Evolutionary conservation across 1,284 basidiomycete species (phyloP), one percentile per base, ranked within the genome.

Genomic region (Amylostereum chailletii): DNA sequence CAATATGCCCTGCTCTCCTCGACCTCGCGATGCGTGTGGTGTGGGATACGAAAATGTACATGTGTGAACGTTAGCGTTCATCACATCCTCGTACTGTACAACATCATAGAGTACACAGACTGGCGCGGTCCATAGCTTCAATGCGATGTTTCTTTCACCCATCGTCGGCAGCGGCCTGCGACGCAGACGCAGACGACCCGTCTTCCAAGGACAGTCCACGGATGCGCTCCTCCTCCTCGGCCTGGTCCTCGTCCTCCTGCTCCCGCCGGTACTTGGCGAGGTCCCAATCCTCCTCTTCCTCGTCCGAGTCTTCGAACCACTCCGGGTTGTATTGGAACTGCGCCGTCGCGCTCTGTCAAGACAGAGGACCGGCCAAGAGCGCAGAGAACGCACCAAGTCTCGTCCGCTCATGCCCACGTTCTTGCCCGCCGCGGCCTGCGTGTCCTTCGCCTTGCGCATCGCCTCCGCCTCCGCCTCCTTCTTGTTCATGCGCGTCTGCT

Each of bases 301-400:
- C 86, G 4, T 91, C 90, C 51, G 84, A 81, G 59, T 94, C 92
- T 57, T 80, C 82, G 70, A 95, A 93, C 83, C 95, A 89, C 61
- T 98, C 91, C 11, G 93, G 90, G 66, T 97, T 94, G 77, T 92
- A 94, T 67, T 90, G 84, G 77, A 95, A 95, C 89, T 90, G 56
- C 5, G 52, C 27, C 42, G 40, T 32, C 8, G 49, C 51, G 55
- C 19, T 19, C 19, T 19, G 19, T 38, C 36, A 57, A 48, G 9
- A 47, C 27, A 42, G 31, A 31, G 42, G 29, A 42, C 38, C 33
- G 31, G 51, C 34, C 50, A 19, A 37, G 33, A 45, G 7, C 31
- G 48, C n/a, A 38, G 5, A 54, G 26, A 49, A 71, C 79, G 62
- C 58, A 93, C 91, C 67, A 99, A 74, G 70, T 99, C 96, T 68